Evolutionary conservation across 169 alveolate genomes (phyloP).

Genomic region (Babesia bovis): DNA sequence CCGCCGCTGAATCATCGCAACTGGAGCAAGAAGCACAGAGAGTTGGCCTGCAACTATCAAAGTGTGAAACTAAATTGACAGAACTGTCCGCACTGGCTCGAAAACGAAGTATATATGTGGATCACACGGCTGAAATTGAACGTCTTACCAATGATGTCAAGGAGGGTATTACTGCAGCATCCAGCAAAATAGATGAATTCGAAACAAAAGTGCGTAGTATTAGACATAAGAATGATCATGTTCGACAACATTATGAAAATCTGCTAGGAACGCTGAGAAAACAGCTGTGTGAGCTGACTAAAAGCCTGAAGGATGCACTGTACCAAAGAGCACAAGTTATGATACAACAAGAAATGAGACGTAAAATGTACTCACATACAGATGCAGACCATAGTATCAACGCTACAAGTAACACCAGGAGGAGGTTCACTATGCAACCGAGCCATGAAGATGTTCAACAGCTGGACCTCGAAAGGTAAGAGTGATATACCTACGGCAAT

Average conservation of each 20-base stretch:
- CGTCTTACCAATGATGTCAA: constrained; percentile 55
- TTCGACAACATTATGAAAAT: constrained; percentile 50
- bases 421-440: constrained; percentile 57
- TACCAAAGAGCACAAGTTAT: constrained; percentile 74
- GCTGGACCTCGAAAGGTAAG: constrained; percentile 61
- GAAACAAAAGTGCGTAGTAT: constrained; percentile 4
- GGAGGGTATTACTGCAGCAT: constrained; percentile 34
- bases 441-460: constrained; percentile 53
- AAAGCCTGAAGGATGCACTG: constrained; percentile 70
- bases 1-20: constrained; percentile 31
- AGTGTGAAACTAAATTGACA: constrained; percentile 17
- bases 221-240: constrained; percentile 38
- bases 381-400: constrained; percentile 28
- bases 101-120: constrained; percentile 62
- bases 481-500: neutral
- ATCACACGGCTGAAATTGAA: constrained; percentile 54
- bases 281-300: constrained; percentile 58
- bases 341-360: constrained; percentile 72
- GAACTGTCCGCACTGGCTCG: constrained; percentile 52
- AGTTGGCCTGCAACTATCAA: constrained; percentile 32
- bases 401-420: constrained; percentile 7
- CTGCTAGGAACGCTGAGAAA: constrained; percentile 49
- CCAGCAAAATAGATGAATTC: constrained; percentile 44
- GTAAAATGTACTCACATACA: constrained; percentile 71
- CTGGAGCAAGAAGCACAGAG: constrained; percentile 45